Evolutionary conservation across 306 rosid genomes (phyloP).

Genomic region (Pachyrhizus erosus): DNA sequence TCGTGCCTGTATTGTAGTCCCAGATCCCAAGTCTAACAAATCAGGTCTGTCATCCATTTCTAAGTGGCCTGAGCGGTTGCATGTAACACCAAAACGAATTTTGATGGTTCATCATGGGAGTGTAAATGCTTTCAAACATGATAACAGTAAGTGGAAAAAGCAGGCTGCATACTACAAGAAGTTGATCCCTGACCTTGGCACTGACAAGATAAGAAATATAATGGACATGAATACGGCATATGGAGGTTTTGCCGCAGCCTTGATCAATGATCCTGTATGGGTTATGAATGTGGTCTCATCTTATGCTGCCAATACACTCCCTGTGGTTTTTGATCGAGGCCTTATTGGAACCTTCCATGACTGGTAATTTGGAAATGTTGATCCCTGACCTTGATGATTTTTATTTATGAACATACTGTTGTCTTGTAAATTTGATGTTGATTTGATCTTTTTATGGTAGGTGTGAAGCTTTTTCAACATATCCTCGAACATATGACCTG

Average conservation of each 20-base stretch:
- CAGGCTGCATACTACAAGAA: slow-evolving; percentile 79
- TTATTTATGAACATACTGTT: background rate
- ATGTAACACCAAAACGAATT: slow-evolving; percentile 70
- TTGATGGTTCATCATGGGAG: slow-evolving; percentile 65
- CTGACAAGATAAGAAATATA: slow-evolving; percentile 82
- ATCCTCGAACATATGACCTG: slow-evolving; percentile 96
- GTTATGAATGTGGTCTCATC: slow-evolving; percentile 98
- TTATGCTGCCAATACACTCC: slow-evolving; percentile 72
- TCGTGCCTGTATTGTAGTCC: slow-evolving; percentile 75
- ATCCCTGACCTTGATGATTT: background rate
- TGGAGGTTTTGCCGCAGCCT: slow-evolving; percentile 91
- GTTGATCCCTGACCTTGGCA: slow-evolving; percentile 82
- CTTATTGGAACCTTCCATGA: slow-evolving; percentile 92
- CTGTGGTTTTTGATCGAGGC: slow-evolving; percentile 93
- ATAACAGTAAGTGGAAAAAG: slow-evolving; percentile 78
- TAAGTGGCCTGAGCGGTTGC: slow-evolving; percentile 90
- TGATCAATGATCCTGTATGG: slow-evolving; percentile 84
- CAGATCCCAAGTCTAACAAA: slow-evolving; percentile 67
- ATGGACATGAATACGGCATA: slow-evolving; percentile 95
- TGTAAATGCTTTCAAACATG: slow-evolving; percentile 65
- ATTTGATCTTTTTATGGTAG: slow-evolving; percentile 59
- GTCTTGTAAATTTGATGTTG: slow-evolving; percentile 28
- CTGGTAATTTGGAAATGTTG: slow-evolving; percentile 62
- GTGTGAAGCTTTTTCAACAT: slow-evolving; percentile 99
- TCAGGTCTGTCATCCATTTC: slow-evolving; percentile 59